A percentile compares a stretch with the other conserved stretches of the same genome.
phyloP scores from a whole-genome alignment of 768 basidiomycete species.

The Macrocybe gigantea region DNA sequence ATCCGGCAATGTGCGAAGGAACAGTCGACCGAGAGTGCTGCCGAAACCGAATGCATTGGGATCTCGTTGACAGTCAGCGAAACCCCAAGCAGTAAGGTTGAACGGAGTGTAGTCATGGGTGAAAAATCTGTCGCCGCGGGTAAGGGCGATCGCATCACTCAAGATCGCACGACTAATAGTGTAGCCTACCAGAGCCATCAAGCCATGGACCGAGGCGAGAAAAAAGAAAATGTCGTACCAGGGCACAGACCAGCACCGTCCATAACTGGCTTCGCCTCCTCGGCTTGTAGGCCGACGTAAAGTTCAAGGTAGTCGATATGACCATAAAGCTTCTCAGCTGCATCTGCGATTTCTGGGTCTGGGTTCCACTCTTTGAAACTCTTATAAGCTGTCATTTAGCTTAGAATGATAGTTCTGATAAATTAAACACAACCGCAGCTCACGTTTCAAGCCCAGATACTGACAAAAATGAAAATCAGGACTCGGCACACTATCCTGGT shows the following conservation, averaged over 20 bases:
- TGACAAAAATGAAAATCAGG: conserved; percentile 13
- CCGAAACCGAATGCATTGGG: conserved; percentile 68
- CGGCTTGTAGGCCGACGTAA: conserved; percentile 77
- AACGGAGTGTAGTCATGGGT: conserved; percentile 77
- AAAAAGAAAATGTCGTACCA: conserved; percentile 30
- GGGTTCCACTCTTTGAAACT: conserved; percentile 82
- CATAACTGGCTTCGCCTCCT: conserved; percentile 67
- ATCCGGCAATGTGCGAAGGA: conserved; percentile 69
- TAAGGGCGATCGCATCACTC: conserved; percentile 80
- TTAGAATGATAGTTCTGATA: too few species aligned
- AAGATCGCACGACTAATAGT: conserved; percentile 84
- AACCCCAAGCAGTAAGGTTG: conserved; percentile 83
- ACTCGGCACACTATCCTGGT: neutral
- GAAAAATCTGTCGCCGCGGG: conserved; percentile 79
- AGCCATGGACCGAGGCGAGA: neutral
- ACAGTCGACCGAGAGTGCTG: conserved; percentile 65
- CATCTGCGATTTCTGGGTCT: conserved; percentile 56
- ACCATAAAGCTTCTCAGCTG: conserved; percentile 75
- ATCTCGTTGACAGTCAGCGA: conserved; percentile 76
- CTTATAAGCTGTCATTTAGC: conserved; percentile 42
- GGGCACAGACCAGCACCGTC: conserved; percentile 84
- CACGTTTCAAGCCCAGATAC: conserved; percentile 76
- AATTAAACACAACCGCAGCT: conserved; percentile 10
- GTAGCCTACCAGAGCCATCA: conserved; percentile 40
- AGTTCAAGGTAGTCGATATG: conserved; percentile 73